Base-by-base conservation (phyloP, 2,329 filamentous ascomycete genomes). In the Macrophomina pseudophaseolina region DNA sequence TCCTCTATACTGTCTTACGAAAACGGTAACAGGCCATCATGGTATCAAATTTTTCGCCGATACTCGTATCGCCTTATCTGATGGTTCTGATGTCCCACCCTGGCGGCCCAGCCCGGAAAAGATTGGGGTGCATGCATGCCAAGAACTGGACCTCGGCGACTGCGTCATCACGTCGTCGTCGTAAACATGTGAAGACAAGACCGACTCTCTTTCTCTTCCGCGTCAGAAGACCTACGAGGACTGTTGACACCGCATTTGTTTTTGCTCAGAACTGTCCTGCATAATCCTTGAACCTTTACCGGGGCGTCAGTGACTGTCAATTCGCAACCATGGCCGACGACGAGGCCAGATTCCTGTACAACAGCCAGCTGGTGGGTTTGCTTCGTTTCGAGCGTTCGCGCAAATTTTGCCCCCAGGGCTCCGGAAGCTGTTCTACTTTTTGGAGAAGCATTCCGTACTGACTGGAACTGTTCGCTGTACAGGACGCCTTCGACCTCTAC, bases 401-500 rank as follows among this genome's bases (percentile, higher is more conserved):
- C 2, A 23, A 23, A 1, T 23, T 23, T 23, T 23, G 2, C 23
- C 23, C 23, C 23, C 2, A 2, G 3, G 23, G 23, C 23, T 3
- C 23, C 23, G 23, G 23, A 23, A 23, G 23, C 23, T 23, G 23
- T 23, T 3, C 35, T 38, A 38, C 35, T 1, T 38, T 38, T 38
- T 23, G 2, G 23, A 23, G 23, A 23, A 23, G 23, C 23, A 23
- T 23, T 23, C 23, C 23, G 23, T 23, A 3, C 23, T 23, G 23
- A 23, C 23, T 23, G 23, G 23, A 23, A 23, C 23, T 23, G 23
- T 14, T 53, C 23, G 28, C 14, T 18, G 4, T 32, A 12, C 44
- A 80, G 79, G 79, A 81, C 69, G 79, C 79, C 9, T 81, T 81
- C 68, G 74, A 77, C 5, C 72, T 80, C 40, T 81, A 80, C 69